Evolutionary conservation across 1,139 yeast genomes (phyloP).

Genomic region (Citeromyces hawaiiensis): DNA sequence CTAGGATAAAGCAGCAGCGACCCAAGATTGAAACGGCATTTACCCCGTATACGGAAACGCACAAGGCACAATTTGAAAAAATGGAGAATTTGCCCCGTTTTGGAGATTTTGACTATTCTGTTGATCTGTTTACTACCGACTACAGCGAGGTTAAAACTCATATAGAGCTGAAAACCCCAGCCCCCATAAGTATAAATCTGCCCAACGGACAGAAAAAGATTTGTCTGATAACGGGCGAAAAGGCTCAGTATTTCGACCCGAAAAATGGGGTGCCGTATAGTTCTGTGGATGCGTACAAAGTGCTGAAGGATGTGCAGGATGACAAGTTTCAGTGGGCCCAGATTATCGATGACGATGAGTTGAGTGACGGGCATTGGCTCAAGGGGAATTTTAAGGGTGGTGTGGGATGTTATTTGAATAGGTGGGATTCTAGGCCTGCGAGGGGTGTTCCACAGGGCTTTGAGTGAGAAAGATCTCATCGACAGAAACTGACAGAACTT

Average conservation of each 20-base stretch:
- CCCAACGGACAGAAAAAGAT: constrained; percentile 57
- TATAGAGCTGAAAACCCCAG: constrained; percentile 44
- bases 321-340: constrained; percentile 65
- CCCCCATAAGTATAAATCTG: constrained; percentile 61
- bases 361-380: constrained; percentile 30
- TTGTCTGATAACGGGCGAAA: constrained; percentile 70
- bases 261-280: constrained; percentile 76
- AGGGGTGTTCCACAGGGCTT: constrained; percentile 87
- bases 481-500: too few species aligned
- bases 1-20: constrained; percentile 27
- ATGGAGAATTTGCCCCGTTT: constrained; percentile 47
- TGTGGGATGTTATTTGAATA: constrained; percentile 49
- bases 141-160: constrained; percentile 29
- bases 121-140: constrained; percentile 22
- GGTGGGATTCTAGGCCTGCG: constrained; percentile 51
- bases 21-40: constrained; percentile 23
- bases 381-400: constrained; percentile 32
- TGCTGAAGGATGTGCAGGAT: constrained; percentile 53
- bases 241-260: constrained; percentile 82
- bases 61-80: constrained; percentile 28
- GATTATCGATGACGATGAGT: constrained; percentile 46
- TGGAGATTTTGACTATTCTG: constrained; percentile 43
- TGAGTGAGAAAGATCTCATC: constrained; percentile 6
- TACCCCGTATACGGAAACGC: constrained; percentile 22
- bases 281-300: constrained; percentile 65